Percentiles rank a stretch among this genome's conserved stretches.
Evolutionary conservation across 768 basidiomycete genomes (phyloP).

Genomic region (Boletus speciosus): DNA sequence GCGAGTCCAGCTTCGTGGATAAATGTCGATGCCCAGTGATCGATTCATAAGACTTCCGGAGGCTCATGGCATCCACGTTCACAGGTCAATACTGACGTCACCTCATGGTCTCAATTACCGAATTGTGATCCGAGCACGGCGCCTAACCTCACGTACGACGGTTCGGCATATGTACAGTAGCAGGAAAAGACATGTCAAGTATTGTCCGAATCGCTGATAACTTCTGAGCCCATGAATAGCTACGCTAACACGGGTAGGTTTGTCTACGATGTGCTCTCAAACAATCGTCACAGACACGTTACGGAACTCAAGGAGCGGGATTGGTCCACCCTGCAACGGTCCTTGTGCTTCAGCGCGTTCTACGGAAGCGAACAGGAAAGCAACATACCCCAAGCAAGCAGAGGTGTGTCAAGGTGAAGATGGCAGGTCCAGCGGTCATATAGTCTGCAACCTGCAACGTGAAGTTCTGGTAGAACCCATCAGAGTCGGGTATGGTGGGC

Average conservation of each 20-base stretch:
- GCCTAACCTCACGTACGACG: background rate
- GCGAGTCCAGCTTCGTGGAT: constrained; percentile 73
- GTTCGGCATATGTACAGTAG: too few relatives aligned
- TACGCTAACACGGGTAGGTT: background rate
- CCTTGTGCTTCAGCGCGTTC: background rate
- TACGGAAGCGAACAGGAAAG: background rate
- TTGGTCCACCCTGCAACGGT: constrained; percentile 17
- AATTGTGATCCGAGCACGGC: too few relatives aligned
- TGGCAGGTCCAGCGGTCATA: constrained; percentile 17
- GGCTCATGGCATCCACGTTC: background rate
- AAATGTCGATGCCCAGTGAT: constrained; percentile 45
- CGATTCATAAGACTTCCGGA: too few relatives aligned
- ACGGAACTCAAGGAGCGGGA: constrained; percentile 29
- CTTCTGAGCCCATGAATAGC: background rate
- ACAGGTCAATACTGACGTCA: background rate
- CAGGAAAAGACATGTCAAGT: background rate
- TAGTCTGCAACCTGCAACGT: constrained; percentile 12
- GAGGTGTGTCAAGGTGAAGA: constrained; percentile 30
- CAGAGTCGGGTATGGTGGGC: constrained; percentile 14
- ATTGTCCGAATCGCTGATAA: background rate
- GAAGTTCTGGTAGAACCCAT: constrained; percentile 30
- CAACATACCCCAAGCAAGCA: constrained; percentile 29
- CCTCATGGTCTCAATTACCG: too few relatives aligned
- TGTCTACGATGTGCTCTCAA: background rate
- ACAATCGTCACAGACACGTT: constrained; percentile 21